Conservation (phyloP, 2,329 filamentous ascomycete species). For the Trichoderma citrinoviride region DNA sequence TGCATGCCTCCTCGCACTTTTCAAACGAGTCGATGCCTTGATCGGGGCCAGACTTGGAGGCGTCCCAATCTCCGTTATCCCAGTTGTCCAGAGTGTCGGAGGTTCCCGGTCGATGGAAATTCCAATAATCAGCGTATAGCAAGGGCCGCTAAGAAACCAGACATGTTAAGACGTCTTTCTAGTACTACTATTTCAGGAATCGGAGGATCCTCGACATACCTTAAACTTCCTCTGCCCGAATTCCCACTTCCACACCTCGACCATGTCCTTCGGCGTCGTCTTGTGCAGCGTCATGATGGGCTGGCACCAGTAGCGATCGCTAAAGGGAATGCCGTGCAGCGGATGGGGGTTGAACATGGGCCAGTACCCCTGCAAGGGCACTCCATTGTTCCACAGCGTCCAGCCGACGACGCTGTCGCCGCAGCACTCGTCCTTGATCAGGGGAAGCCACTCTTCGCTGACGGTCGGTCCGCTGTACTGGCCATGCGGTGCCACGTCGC, state of each 20-base stretch:
- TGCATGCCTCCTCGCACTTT: constrained; percentile 31
- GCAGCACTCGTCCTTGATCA: constrained; percentile 48
- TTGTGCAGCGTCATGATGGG: constrained; percentile 51
- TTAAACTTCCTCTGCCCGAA: constrained; percentile 33
- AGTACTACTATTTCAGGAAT: background rate
- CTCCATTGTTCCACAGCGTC: constrained; percentile 43
- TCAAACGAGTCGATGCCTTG: constrained; percentile 30
- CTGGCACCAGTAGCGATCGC: constrained; percentile 49
- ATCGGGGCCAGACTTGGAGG: constrained; percentile 29
- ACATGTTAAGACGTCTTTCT: background rate
- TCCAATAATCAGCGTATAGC: constrained; percentile 39
- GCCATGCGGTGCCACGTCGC: constrained; percentile 33
- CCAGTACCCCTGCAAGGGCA: constrained; percentile 47
- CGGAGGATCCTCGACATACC: constrained; percentile 26
- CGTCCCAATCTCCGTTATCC: constrained; percentile 36
- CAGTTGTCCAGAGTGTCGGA: constrained; percentile 28
- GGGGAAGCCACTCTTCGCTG: constrained; percentile 40
- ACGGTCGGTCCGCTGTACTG: constrained; percentile 41
- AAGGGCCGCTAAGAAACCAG: constrained; percentile 32
- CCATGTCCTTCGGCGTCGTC: constrained; percentile 47
- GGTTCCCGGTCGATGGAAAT: constrained; percentile 37
- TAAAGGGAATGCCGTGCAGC: constrained; percentile 48
- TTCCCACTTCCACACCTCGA: constrained; percentile 48
- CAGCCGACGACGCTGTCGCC: constrained; percentile 52
- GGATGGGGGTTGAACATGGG: constrained; percentile 52